A percentile compares a stretch with the other conserved stretches of the same genome.
Evolutionary conservation across 768 basidiomycete genomes (phyloP).

Genomic region (Amanita phalloides): DNA sequence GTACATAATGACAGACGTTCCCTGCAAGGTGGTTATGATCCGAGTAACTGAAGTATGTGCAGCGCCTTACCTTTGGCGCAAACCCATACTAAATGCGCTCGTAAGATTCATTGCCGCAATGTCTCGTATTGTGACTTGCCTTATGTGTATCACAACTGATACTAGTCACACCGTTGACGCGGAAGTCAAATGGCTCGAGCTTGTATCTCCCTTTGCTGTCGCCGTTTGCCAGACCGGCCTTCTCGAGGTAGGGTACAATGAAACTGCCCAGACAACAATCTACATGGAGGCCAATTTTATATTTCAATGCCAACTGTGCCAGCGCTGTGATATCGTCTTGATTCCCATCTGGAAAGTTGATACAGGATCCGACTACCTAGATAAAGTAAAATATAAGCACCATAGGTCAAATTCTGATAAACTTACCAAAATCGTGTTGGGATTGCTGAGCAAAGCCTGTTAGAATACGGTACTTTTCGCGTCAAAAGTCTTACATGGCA

Average conservation of each 20-base stretch:
- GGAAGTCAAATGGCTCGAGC: constrained; percentile 78
- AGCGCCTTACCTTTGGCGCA: constrained; percentile 63
- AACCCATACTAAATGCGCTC: constrained; percentile 65
- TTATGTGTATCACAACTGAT: constrained; percentile 97
- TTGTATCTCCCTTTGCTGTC: constrained; percentile 41
- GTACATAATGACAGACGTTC: constrained; percentile 94
- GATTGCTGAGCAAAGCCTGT: constrained; percentile 41
- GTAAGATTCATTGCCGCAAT: neutral
- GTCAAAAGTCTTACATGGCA: constrained; percentile 60
- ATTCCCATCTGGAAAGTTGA: constrained; percentile 81
- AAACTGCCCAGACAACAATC: constrained; percentile 94
- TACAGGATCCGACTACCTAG: constrained; percentile 75
- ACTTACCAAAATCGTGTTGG: constrained; percentile 78
- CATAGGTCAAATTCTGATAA: neutral
- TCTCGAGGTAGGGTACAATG: constrained; percentile 86
- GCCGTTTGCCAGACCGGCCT: constrained; percentile 57
- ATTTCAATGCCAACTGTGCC: constrained; percentile 55
- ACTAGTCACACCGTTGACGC: constrained; percentile 82
- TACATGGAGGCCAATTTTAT: constrained; percentile 84
- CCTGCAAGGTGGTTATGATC: constrained; percentile 30
- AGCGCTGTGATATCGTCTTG: constrained; percentile 82
- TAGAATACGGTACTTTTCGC: neutral
- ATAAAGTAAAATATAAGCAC: neutral
- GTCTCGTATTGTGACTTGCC: constrained; percentile 23
- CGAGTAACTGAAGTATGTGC: neutral